phyloP scores from a whole-genome alignment of 1,284 basidiomycete species.

The Nidula niveotomentosa region DNA sequence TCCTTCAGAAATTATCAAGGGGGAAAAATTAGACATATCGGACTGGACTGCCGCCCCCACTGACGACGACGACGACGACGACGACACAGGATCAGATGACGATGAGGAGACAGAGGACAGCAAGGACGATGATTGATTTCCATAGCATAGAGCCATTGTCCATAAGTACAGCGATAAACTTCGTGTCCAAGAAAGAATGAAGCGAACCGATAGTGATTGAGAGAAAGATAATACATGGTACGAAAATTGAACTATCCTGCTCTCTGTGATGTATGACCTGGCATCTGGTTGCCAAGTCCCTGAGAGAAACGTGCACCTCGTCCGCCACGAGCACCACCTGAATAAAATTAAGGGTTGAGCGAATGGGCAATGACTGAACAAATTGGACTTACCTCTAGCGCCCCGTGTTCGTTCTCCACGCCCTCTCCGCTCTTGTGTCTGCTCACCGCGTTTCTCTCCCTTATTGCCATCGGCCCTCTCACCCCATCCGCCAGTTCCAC shows the following conservation, averaged over 20 bases:
- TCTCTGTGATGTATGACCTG: constrained; percentile 31
- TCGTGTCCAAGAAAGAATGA: neutral
- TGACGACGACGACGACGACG: constrained; percentile 27
- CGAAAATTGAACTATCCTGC: constrained; percentile 11
- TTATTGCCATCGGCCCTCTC: constrained; percentile 72
- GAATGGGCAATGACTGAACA: neutral
- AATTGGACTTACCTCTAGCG: constrained; percentile 45
- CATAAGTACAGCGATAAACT: too few species aligned
- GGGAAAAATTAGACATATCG: constrained; percentile 64
- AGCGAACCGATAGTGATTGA: neutral
- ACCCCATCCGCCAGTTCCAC: constrained; percentile 63
- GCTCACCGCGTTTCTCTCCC: constrained; percentile 77
- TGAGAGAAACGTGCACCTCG: constrained; percentile 78
- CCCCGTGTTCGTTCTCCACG: constrained; percentile 66
- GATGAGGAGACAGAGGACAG: constrained; percentile 24
- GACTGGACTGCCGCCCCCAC: constrained; percentile 53
- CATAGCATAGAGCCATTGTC: neutral
- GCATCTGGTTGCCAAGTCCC: constrained; percentile 78
- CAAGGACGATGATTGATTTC: constrained; percentile 12
- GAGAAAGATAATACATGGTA: constrained; percentile 2
- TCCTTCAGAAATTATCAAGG: constrained; percentile 51
- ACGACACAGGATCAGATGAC: constrained; percentile 23
- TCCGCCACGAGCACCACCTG: constrained; percentile 61
- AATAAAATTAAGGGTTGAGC: neutral
- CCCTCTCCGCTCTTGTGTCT: constrained; percentile 70